Evolutionary conservation across 2,329 filamentous ascomycete species (phyloP), one percentile per base, ranked within the genome.

Genomic region (Microcyclosporella mali): DNA sequence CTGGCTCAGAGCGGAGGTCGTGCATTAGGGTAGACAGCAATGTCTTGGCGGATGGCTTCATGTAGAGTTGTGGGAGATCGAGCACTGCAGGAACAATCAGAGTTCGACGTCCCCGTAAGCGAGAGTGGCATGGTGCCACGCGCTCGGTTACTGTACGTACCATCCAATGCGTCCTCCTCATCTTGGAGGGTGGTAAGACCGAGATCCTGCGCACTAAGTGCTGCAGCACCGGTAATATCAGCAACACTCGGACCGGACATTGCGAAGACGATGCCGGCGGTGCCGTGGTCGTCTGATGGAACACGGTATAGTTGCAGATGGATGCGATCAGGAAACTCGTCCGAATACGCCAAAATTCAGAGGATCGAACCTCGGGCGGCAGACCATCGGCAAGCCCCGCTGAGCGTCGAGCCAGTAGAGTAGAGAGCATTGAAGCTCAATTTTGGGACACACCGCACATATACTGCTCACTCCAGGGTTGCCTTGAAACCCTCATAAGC

Each of bases 401-500:
- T 34, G 10, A 18, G 10, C 14, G 32, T 34, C n/a, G n/a, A 10
- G 4, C 28, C 21, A 33, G 38, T 8, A n/a, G n/a, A 21, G 3
- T 17, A 15, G 14, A 40, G 29, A 21, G 17, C 21, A 12, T 37
- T 37, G 8, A 16, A 35, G 31, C 15, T 33, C 40, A 40, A 25
- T 25, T 9, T n/a, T n/a, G n/a, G n/a, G n/a, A 9, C 21, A 25
- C 21, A 25, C 21, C 21, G 16, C 3, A 17, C 6, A 37, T n/a
- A 7, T 25, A 25, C 9, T n/a, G 12, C 12, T 57, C 44, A 63
- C 36, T 62, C 69, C 61, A 94, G 70, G 3, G 81, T 88, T 39
- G 77, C 79, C 66, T 95, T 94, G 66, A 97, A 97, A 2, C 90
- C 90, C 57, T 90, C 82, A 61, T 97, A 97, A 31, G 90, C 90